Evolutionary conservation across 352 stramenopile genomes (phyloP), one percentile per base, ranked within the genome.

Genomic region (Globisporangium irregulare): DNA sequence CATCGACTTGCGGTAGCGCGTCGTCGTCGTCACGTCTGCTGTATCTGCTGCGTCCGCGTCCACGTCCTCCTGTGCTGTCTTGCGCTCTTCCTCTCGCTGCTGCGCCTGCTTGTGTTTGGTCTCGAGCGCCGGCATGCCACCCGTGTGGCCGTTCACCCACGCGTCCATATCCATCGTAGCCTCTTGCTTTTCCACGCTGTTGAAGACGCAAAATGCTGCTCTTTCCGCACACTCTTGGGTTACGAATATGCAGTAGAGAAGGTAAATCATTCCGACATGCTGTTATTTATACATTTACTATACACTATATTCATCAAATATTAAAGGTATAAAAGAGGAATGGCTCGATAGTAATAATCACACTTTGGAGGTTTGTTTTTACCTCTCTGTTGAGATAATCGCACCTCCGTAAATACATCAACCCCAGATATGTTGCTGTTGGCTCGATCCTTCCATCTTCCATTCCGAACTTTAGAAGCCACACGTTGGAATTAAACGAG

Each of bases 1-100:
- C 59, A 80, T 66, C 41, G 79, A 73, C 4, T 73, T 73, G 36
- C 53, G 38, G 32, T 56, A 24, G 12, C 9, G n/a, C 41, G 43
- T 22, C 51, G 48, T 7, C 10, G 10, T 32, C 18, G 22, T 24
- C 1, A 22, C 43, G 14, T 27, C 20, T 18, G 36, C 15, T 25
- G 53, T 32, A 12, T 27, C 20, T 18, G 36, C 15, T 25, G 53
- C 57, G 43, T 80, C 70, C 69, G 77, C 75, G 24, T 64, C 41
- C 20, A 27, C n/a, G 24, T 24, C 14, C 6, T 48, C 50, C 32
- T 46, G 6, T n/a, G 41, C 29, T 64, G 10, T 18, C 34, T 24
- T 36, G 5, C 9, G 5, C 27, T 18, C 4, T 1, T 48, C 32
- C 1, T 50, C 29, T 29, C 20, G 29, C 10, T 61, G 56, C 18